Evolutionary conservation across 768 basidiomycete genomes (phyloP), one percentile per base, ranked within the genome.

Genomic region (Psilocybe subaeruginosa): DNA sequence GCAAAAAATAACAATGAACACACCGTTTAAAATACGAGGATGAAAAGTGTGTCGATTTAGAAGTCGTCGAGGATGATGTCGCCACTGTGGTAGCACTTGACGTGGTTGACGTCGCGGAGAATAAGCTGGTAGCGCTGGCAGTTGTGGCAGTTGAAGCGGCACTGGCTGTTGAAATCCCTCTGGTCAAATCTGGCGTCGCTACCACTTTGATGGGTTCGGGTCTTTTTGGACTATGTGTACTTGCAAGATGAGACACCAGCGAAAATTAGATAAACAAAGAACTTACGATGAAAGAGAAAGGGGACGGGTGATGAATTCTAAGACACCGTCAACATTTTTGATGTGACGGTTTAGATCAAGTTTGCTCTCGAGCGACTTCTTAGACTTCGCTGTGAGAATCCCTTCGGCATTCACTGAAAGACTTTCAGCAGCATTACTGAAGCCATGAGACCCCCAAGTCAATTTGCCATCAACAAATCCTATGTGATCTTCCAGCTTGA

Each of bases 11-110:
- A 8, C 17, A 31, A 3, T 33, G 41, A 7, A 57, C 63, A 46
- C 41, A 67, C 66, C 61, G 56, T 39, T 56, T 64, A 59, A 67
- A 67, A 30, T 54, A 27, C 29, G 66, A 62, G 29, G 66, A 67
- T 14, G 56, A 55, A 56, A 67, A 67, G 52, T 48, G 56, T 11
- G 65, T 54, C 1, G 63, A 54, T 12, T 56, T 58, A 11, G 50
- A 37, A 16, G 64, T 56, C n/a, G 53, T 50, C 3, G 52, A 33
- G 17, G 56, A 43, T 12, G 47, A 53, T 19, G 31, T 47, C 27
- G 66, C 63, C 8, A 62, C 51, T n/a, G 66, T 60, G 7, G 61
- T 64, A 39, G 58, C 41, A 27, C 58, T 62, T 8, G 62, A 64
- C 12, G 52, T 37, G 19, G 54, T 46, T 17, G 63, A 64, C 12